Conservation (phyloP, 139 green algal genomes). For the Coelastrella sp. region DNA sequence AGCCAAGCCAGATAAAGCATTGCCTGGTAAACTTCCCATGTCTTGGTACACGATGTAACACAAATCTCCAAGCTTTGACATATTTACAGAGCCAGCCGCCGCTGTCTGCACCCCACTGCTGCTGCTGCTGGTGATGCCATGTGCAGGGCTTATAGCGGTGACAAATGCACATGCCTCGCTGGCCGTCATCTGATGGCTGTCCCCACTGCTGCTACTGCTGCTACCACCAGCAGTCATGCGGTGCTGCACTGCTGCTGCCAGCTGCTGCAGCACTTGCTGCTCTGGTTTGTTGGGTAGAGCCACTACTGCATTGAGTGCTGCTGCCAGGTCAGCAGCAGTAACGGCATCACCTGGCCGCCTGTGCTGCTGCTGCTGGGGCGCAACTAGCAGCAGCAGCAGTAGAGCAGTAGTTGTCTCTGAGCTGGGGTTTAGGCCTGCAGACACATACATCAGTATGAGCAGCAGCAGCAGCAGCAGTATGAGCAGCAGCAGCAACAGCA, state of each 20-base stretch:
- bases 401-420: neutral
- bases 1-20: neutral
- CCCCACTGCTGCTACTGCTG: neutral
- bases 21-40: neutral
- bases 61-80: neutral
- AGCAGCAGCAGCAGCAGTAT: neutral
- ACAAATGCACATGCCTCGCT: neutral
- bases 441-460: neutral
- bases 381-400: neutral
- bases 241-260: constrained; percentile 2
- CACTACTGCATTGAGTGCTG: neutral
- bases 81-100: neutral
- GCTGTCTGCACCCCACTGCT: neutral
- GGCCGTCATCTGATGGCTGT: neutral
- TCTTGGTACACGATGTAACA: neutral
- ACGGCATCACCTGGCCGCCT: neutral
- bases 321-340: constrained; percentile 6
- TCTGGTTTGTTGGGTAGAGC: constrained; percentile 11
- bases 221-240: neutral
- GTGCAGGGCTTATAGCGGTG: neutral
- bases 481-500: neutral
- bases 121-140: neutral
- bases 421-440: neutral
- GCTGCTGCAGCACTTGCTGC: constrained; percentile 26
- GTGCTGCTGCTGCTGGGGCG: neutral